phyloP scores from a whole-genome alignment of 805 yeast genomes.

The Clavispora carvajalis region DNA sequence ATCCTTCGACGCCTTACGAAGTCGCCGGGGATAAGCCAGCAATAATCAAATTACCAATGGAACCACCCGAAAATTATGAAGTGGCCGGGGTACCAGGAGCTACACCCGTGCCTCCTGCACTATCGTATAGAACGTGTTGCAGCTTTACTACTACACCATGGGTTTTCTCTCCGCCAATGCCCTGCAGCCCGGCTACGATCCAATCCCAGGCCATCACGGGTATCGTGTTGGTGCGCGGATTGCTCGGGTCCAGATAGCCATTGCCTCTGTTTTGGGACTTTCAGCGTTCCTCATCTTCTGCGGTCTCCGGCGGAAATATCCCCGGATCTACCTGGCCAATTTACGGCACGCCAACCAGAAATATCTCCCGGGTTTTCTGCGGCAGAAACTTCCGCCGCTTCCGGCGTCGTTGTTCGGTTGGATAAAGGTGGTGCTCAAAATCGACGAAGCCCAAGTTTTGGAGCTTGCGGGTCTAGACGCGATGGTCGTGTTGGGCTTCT shows the following conservation, averaged over 20 bases:
- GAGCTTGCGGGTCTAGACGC: conserved; percentile 95
- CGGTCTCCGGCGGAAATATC: conserved; percentile 64
- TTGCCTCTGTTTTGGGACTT: conserved; percentile 65
- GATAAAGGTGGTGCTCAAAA: conserved; percentile 60
- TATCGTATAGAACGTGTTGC: too few relatives aligned
- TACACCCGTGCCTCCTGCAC: too few relatives aligned
- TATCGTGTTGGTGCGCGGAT: conserved; percentile 40
- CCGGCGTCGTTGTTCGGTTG: conserved; percentile 71
- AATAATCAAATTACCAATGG: too few relatives aligned
- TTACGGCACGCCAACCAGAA: conserved; percentile 42
- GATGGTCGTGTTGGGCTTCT: conserved; percentile 83
- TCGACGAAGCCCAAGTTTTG: conserved; percentile 70
- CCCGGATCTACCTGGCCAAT: conserved; percentile 82
- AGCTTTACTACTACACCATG: background rate
- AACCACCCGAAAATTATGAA: too few relatives aligned
- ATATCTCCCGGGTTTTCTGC: conserved; percentile 38
- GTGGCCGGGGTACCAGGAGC: too few relatives aligned
- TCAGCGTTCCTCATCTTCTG: conserved; percentile 68
- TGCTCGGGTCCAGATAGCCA: conserved; percentile 68
- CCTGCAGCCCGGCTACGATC: conserved; percentile 15
- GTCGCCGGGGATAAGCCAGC: too few relatives aligned
- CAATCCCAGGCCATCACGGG: conserved; percentile 12
- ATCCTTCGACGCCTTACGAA: too few relatives aligned
- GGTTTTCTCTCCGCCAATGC: conserved; percentile 2
- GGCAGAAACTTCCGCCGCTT: conserved; percentile 53